Conservation (phyloP, 805 yeast genomes). For the Phaffomyces antillensis region DNA sequence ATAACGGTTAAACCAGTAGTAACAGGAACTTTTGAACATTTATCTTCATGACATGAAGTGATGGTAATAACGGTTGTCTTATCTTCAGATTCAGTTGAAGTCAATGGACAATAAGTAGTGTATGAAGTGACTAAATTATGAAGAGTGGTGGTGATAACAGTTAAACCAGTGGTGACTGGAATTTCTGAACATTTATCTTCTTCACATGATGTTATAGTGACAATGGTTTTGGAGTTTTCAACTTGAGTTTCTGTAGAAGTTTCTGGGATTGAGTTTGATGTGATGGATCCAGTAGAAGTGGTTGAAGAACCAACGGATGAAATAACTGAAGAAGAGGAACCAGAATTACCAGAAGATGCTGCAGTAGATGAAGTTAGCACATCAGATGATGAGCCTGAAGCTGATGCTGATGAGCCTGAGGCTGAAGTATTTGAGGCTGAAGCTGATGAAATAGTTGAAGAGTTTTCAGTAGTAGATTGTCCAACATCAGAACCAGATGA, state of each 20-base stretch:
- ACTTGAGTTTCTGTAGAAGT: no score
- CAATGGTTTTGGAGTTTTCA: no score
- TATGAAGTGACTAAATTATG: conserved; percentile 26
- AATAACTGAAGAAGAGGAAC: background rate
- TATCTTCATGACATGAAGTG: background rate
- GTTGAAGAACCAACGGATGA: background rate
- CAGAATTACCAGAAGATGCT: no score
- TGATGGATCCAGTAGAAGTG: background rate
- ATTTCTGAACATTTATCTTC: conserved; percentile 19
- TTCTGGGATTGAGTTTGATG: background rate
- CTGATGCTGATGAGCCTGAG: background rate
- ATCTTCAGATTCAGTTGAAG: background rate
- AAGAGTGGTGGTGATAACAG: conserved; percentile 26
- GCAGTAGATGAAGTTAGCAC: background rate
- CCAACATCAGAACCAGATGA: background rate
- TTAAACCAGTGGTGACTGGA: conserved; percentile 19
- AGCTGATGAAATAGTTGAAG: background rate
- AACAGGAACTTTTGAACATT: background rate
- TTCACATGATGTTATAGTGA: no score
- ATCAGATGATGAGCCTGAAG: background rate
- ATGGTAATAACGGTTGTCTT: background rate
- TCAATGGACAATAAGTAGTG: conserved; percentile 15
- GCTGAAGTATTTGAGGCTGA: background rate
- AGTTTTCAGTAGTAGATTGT: background rate
- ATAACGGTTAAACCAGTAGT: conserved; percentile 4